Conservation (phyloP, 73 alveolate species). For the Paramecium biaurelia region DNA sequence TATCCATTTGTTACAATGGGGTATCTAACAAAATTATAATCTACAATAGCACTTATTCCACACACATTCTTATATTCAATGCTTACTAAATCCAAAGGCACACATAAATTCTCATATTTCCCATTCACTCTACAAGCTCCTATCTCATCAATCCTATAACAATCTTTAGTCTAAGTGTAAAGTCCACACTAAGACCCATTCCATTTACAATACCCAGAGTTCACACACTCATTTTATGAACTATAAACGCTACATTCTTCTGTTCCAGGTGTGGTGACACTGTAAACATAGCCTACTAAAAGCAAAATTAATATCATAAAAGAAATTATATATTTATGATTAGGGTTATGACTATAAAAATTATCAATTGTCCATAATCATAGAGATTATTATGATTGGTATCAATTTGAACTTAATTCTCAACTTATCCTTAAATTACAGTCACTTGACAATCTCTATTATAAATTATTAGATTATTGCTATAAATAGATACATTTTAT, state of each 20-base stretch:
- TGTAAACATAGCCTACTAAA: not conserved
- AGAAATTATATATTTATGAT: not conserved
- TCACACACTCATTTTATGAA: not conserved
- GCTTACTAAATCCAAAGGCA: not conserved
- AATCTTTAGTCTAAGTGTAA: not conserved
- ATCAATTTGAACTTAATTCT: too few species aligned
- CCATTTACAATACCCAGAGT: not conserved
- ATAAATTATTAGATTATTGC: too few species aligned
- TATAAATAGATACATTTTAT: too few species aligned
- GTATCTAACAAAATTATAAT: not conserved
- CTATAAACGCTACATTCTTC: not conserved
- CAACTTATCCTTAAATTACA: too few species aligned
- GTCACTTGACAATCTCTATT: too few species aligned
- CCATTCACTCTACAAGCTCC: not conserved
- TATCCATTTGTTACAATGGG: not conserved
- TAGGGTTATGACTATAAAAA: too few species aligned
- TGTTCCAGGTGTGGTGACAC: not conserved
- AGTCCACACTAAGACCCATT: not conserved
- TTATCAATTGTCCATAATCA: not conserved
- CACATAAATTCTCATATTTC: not conserved
- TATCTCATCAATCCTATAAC: conserved; percentile 6
- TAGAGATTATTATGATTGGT: not conserved
- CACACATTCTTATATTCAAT: not conserved
- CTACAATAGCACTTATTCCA: not conserved
- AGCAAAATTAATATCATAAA: not conserved